A percentile compares a stretch with the other conserved stretches of the same genome.
Conservation (phyloP, 2,329 filamentous ascomycete species). For the Calcarisporium arbuscula region DNA sequence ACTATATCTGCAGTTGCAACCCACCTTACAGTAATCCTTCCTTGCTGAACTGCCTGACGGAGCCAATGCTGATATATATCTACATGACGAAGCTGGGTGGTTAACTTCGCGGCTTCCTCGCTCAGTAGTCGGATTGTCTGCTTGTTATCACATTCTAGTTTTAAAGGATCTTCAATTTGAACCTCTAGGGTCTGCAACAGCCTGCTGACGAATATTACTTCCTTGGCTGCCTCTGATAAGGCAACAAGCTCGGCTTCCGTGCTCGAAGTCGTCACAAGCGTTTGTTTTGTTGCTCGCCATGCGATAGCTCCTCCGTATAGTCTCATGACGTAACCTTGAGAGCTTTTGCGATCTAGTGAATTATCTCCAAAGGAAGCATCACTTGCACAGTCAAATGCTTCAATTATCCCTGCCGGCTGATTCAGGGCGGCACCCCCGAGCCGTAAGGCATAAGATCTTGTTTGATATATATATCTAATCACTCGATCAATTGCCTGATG, state of each 20-base stretch:
- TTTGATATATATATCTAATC: neutral
- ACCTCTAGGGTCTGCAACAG: too few species aligned
- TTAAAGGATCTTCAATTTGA: neutral
- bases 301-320: conserved; percentile 4
- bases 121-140: neutral
- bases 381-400: neutral
- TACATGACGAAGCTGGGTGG: neutral
- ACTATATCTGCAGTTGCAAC: neutral
- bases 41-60: neutral
- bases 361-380: conserved; percentile 8
- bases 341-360: conserved; percentile 2
- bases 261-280: conserved; percentile 3
- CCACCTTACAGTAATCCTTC: neutral
- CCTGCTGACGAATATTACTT: neutral
- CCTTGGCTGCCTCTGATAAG: conserved; percentile 3
- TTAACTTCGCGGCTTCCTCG: neutral
- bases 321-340: conserved; percentile 6
- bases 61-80: conserved; percentile 1
- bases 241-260: conserved; percentile 6
- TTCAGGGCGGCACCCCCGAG: too few species aligned
- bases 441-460: too few species aligned
- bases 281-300: conserved; percentile 4
- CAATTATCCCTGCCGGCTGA: too few species aligned
- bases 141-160: neutral
- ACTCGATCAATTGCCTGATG: neutral